Conservation (phyloP, 2,329 filamentous ascomycete genomes). For the Alternaria ethzedia region DNA sequence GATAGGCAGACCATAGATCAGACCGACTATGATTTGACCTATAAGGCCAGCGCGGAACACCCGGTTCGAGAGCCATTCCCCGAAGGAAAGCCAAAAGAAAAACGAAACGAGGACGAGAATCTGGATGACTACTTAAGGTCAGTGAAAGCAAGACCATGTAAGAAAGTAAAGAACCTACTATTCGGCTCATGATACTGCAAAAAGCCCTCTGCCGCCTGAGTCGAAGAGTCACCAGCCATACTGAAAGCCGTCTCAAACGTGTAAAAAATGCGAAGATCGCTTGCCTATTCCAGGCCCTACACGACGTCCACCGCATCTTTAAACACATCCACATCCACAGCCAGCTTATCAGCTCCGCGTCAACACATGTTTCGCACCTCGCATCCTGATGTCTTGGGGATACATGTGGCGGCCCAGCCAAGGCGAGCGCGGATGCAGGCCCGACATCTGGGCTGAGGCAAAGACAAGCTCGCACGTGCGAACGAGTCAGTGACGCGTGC, state of each 20-base stretch:
- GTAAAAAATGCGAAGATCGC: not conserved
- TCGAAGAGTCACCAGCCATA: not conserved
- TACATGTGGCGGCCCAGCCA: not conserved
- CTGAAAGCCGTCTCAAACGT: not conserved
- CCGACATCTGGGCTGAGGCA: not conserved
- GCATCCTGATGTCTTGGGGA: not conserved
- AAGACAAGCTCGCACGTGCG: not conserved
- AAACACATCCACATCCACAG: not conserved
- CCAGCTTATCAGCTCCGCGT: not conserved
- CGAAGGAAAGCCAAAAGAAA: conserved; percentile 16
- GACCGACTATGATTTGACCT: conserved; percentile 6
- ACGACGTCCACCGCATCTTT: not conserved
- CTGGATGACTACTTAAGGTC: not conserved
- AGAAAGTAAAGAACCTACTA: not conserved
- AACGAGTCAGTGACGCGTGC: not conserved
- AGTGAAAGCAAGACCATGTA: not conserved
- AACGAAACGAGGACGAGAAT: conserved; percentile 16
- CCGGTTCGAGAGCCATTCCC: conserved; percentile 13
- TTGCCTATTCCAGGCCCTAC: not conserved
- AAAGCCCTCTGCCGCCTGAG: not conserved
- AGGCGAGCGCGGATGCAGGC: not conserved
- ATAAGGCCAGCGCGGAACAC: conserved; percentile 11
- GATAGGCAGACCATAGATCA: conserved; percentile 11
- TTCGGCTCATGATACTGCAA: not conserved
- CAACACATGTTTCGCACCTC: conserved; percentile 1